Evolutionary conservation across 192 early-diverging fungal species (phyloP).

Genomic region (Spinellus fusiger): DNA sequence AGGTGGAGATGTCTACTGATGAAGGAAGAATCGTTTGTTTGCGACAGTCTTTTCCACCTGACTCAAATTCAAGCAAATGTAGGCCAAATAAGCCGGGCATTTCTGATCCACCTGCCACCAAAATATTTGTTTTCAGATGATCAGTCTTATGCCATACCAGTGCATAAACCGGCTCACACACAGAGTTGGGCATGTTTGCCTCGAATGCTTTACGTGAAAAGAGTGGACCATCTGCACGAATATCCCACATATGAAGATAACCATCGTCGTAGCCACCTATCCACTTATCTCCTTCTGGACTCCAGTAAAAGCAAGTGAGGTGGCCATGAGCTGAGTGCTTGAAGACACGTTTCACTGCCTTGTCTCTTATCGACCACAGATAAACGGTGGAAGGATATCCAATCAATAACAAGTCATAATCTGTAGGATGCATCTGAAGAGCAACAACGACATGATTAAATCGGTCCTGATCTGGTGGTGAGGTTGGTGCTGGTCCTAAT

Average conservation of each 20-base stretch:
- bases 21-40: constrained; percentile 35
- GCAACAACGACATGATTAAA: constrained; percentile 31
- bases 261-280: constrained; percentile 42
- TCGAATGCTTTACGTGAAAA: constrained; percentile 24
- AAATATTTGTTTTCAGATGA: constrained; percentile 27
- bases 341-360: constrained; percentile 25
- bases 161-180: constrained; percentile 39
- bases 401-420: constrained; percentile 46
- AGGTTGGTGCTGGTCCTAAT: too few species aligned
- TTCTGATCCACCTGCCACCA: constrained; percentile 39
- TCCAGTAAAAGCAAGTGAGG: constrained; percentile 40
- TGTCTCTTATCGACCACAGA: constrained; percentile 47
- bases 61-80: constrained; percentile 33
- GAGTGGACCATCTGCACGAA: constrained; percentile 22
- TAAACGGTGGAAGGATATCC: constrained; percentile 42
- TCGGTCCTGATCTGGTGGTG: neutral
- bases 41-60: constrained; percentile 25
- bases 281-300: constrained; percentile 42
- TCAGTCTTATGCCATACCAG: constrained; percentile 36
- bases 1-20: constrained; percentile 34
- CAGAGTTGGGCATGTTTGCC: constrained; percentile 13
- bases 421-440: constrained; percentile 44
- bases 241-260: constrained; percentile 41
- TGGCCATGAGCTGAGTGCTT: constrained; percentile 21
- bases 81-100: constrained; percentile 36